Base-by-base conservation (phyloP, 1,284 basidiomycete species). In the Naganishia albida region DNA sequence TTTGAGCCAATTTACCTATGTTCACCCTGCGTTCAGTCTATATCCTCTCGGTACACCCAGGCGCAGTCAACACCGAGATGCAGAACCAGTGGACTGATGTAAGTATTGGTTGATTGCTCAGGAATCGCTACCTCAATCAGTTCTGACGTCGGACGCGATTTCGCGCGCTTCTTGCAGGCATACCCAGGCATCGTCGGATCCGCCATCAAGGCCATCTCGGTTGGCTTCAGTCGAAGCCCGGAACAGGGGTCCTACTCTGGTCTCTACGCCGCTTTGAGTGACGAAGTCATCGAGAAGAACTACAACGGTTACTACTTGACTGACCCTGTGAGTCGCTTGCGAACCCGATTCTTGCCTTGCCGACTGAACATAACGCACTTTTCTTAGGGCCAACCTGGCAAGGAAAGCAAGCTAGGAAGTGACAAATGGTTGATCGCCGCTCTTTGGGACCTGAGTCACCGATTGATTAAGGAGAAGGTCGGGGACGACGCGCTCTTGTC, bases 51-150 rank as follows among this genome's bases (percentile, higher is more conserved):
- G 79, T 79, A 18, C 79, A 82, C 71, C 79, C 81, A 1, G 81
- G 81, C 16, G 77, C 77, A 7, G 79, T 82, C 51, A 78, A 80
- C 69, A 82, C 81, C 42, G 77, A 76, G 23, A 82, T 82, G 72
- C 80, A 83, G 68, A 73, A 80, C 20, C 71, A 63, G 28, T 64
- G 62, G 51, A 64, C 57, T 3, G 48, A 65, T 51, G 63, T 64
- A 12, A 49, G 63, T 53, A 10, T 34, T 34, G 34, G 4, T 34
- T 6, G 34, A 34, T 34, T 10, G 34, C 34, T 34, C 34, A 34
- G 34, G 34, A 34, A 34, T 30, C 20, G 16, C 7, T 43, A 1
- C 15, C 23, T 34, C 34, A n/a, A n/a, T 34, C 34, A 10, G 4
- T 34, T 34, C 34, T 34, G 34, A 34, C 34, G 4, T 63, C 39